Evolutionary conservation across 2,329 filamentous ascomycete species (phyloP).

Genomic region (Leptographium galeiforme): DNA sequence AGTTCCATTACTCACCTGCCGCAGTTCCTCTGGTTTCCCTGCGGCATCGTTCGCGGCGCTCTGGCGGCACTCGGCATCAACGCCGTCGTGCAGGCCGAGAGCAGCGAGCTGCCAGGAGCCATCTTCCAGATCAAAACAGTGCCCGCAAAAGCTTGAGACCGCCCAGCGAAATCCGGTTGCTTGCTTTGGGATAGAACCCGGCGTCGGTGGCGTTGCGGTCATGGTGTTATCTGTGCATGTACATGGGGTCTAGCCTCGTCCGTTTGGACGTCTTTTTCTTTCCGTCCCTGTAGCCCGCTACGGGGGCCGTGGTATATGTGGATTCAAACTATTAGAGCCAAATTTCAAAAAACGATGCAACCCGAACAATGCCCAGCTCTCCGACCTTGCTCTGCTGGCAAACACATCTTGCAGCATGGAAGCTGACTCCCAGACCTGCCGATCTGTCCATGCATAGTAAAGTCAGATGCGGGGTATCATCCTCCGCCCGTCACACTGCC

Average conservation of each 20-base stretch:
- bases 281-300: background rate
- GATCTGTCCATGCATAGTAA: background rate
- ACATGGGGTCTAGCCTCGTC: background rate
- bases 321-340: no score
- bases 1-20: background rate
- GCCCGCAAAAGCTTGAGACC: constrained; percentile 39
- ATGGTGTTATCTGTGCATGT: no score
- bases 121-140: constrained; percentile 93
- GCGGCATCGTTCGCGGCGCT: constrained; percentile 83
- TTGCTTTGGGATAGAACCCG: no score
- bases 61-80: constrained; percentile 82
- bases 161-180: background rate
- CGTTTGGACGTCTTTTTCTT: background rate
- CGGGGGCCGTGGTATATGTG: no score
- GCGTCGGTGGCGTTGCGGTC: no score
- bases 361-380: background rate
- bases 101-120: constrained; percentile 70
- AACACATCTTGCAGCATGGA: background rate
- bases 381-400: background rate
- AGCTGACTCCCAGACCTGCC: background rate
- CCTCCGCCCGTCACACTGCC: background rate
- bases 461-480: background rate
- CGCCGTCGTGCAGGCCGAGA: constrained; percentile 84
- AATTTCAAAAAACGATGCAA: background rate
- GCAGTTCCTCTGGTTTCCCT: constrained; percentile 90